Evolutionary conservation across 2,329 filamentous ascomycete species (phyloP), one percentile per base, ranked within the genome.

Genomic region (Aspergillus terreus): DNA sequence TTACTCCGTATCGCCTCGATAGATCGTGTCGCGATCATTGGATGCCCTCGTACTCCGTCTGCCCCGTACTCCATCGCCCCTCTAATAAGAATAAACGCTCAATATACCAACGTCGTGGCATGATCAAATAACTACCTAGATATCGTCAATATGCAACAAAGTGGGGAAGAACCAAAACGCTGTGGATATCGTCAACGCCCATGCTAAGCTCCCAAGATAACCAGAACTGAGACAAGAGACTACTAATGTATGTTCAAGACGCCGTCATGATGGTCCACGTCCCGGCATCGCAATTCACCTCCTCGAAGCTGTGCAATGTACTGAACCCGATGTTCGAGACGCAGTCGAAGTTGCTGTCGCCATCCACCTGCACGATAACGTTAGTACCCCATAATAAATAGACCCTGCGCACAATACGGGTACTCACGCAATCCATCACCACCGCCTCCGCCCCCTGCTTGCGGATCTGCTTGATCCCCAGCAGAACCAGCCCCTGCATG

Each of bases 391-490:
- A 41, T 41, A 43, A 47, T 19, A 35, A 25, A 19, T 41, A 46
- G 25, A 46, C 46, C 32, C 23, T 23, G 23, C 23, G 5, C 23
- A 23, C 23, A 23, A 6, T 23, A 19, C 15, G 40, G 50, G 23
- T 45, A 78, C 86, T 77, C 74, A 94, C 90, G 82, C 88, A 92
- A 68, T 90, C 90, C 52, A 95, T 71, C 44, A 95, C 76, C 47
- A 86, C 88, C 53, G 84, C 84, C 57, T 82, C 81, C 47, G 87
- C 85, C 55, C 87, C 88, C 65, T 92, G 83, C 60, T 82, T 82
- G 70, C 92, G 92, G 68, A 90, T 88, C 71, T 94, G 90, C 51
- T 88, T 82, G 62, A 94, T 84, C 0, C 88, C 89, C 73, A 95
- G 83, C 55, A 95, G 72, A 12, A 90, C 87, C 57, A 95, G 72